A percentile compares a stretch with the other conserved stretches of the same genome.
phyloP scores from a whole-genome alignment of 345 rosid genomes.

The Mallotus nudiflorus region DNA sequence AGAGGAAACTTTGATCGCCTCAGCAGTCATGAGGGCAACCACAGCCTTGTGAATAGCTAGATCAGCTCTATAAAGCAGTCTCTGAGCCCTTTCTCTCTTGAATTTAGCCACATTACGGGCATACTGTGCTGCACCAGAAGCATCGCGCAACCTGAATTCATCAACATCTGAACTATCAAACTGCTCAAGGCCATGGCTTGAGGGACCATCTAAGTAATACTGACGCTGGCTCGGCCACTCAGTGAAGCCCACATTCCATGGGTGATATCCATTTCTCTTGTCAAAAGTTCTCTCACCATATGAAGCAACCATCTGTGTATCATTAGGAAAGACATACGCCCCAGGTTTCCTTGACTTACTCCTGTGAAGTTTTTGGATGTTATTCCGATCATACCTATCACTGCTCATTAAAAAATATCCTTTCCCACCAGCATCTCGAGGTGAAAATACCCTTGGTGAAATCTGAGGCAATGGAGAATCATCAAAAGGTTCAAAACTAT shows the following conservation, averaged over 20 bases:
- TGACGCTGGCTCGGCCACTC: conserved; percentile 53
- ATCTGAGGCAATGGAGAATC: conserved; percentile 53
- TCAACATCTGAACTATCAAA: conserved; percentile 57
- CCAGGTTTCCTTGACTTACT: conserved; percentile 49
- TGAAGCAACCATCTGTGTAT: conserved; percentile 31
- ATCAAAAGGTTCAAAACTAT: conserved; percentile 55
- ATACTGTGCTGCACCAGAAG: conserved; percentile 72
- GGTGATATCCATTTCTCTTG: conserved; percentile 45
- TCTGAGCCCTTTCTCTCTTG: conserved; percentile 83
- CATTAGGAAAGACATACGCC: conserved; percentile 29
- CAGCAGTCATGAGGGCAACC: conserved; percentile 82
- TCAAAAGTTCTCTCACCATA: conserved; percentile 41
- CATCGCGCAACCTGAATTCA: conserved; percentile 68
- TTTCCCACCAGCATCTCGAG: conserved; percentile 37
- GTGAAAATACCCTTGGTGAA: conserved; percentile 43
- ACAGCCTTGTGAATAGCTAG: conserved; percentile 89
- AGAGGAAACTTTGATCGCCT: conserved; percentile 67
- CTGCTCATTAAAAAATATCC: conserved; percentile 43
- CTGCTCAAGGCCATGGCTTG: conserved; percentile 40
- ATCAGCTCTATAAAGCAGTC: conserved; percentile 74
- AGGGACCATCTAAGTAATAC: conserved; percentile 35
- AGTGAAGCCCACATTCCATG: conserved; percentile 49
- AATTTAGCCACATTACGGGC: conserved; percentile 64
- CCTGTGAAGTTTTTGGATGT: conserved; percentile 49
- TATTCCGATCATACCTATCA: conserved; percentile 52